A percentile compares a stretch with the other conserved stretches of the same genome.
phyloP scores from a whole-genome alignment of 495 filamentous ascomycete species.

The Mytilinidion resinicola region DNA sequence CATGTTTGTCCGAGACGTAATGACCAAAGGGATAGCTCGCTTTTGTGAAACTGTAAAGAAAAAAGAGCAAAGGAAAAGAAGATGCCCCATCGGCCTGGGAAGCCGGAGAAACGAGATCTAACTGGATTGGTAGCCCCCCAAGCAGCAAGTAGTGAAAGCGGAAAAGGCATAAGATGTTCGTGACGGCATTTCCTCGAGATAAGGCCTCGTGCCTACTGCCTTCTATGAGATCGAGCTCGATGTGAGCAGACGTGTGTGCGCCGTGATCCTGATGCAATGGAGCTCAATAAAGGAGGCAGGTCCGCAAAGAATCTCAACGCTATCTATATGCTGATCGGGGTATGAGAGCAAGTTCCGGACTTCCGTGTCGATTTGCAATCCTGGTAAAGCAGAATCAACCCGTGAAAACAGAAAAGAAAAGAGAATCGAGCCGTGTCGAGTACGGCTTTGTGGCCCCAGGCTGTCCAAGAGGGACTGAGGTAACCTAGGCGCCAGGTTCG shows the following conservation, averaged over 20 bases:
- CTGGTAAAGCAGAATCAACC: slow-evolving; percentile 31
- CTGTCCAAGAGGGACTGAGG: no score
- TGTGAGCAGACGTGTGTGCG: slow-evolving; percentile 23
- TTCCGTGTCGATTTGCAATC: slow-evolving; percentile 31
- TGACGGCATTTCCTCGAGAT: slow-evolving; percentile 18
- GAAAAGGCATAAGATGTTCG: slow-evolving; percentile 21
- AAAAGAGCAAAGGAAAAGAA: slow-evolving; percentile 14
- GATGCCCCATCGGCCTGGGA: slow-evolving; percentile 25
- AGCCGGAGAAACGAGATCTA: slow-evolving; percentile 33
- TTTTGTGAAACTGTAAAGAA: slow-evolving; percentile 13
- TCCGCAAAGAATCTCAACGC: slow-evolving; percentile 59
- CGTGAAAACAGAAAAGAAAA: slow-evolving; percentile 10
- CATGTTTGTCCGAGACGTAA: slow-evolving; percentile 20
- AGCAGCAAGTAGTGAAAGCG: slow-evolving; percentile 23
- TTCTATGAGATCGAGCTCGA: slow-evolving; percentile 27
- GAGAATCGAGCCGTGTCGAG: neutral
- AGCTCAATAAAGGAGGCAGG: slow-evolving; percentile 36
- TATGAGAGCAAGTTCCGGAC: slow-evolving; percentile 46
- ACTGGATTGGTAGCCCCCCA: slow-evolving; percentile 20
- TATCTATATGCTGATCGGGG: slow-evolving; percentile 68
- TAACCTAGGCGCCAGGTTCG: neutral
- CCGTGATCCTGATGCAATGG: slow-evolving; percentile 46
- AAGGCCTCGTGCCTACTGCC: slow-evolving; percentile 26
- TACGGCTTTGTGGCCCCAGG: no score
- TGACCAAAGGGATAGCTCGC: slow-evolving; percentile 24